Percentiles rank a stretch among this genome's conserved stretches.
Evolutionary conservation across 1,139 yeast genomes (phyloP).

Genomic region (Yamadazyma membranifaciens): DNA sequence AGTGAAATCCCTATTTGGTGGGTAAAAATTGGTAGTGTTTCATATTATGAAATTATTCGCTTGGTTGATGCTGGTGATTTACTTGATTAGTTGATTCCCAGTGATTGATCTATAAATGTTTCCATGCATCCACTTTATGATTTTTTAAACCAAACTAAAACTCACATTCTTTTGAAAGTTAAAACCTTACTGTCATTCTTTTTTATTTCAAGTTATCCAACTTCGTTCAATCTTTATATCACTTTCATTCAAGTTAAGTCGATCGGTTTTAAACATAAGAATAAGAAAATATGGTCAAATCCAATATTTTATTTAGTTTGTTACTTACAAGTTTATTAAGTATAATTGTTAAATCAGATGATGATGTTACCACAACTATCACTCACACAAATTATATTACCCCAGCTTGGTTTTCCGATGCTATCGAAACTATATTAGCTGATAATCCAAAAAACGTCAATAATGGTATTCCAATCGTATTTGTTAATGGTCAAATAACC

Average conservation of each 20-base stretch:
- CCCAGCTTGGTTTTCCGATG: slow-evolving; percentile 26
- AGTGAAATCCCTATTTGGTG: neutral
- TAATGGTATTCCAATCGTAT: slow-evolving; percentile 32
- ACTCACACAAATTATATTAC: slow-evolving; percentile 33
- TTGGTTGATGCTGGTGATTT: neutral
- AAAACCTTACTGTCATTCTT: slow-evolving; percentile 1
- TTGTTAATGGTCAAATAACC: slow-evolving; percentile 26
- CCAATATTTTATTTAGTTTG: neutral
- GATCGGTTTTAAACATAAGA: too few species aligned
- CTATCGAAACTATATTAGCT: slow-evolving; percentile 22
- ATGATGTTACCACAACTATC: slow-evolving; percentile 20
- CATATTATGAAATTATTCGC: neutral
- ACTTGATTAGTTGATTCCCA: slow-evolving; percentile 1
- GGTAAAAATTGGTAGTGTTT: slow-evolving; percentile 3
- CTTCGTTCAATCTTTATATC: slow-evolving; percentile 5
- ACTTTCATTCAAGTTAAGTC: neutral
- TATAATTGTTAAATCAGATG: slow-evolving; percentile 10
- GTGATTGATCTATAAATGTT: neutral
- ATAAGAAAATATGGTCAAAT: neutral
- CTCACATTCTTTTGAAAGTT: neutral
- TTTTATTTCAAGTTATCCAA: slow-evolving; percentile 1
- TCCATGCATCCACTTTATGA: neutral
- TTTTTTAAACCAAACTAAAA: neutral
- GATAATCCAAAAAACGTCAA: slow-evolving; percentile 22
- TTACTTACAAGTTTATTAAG: slow-evolving; percentile 1